Evolutionary conservation across 306 rosid species (phyloP), one percentile per base, ranked within the genome.

Genomic region (Senna tora): DNA sequence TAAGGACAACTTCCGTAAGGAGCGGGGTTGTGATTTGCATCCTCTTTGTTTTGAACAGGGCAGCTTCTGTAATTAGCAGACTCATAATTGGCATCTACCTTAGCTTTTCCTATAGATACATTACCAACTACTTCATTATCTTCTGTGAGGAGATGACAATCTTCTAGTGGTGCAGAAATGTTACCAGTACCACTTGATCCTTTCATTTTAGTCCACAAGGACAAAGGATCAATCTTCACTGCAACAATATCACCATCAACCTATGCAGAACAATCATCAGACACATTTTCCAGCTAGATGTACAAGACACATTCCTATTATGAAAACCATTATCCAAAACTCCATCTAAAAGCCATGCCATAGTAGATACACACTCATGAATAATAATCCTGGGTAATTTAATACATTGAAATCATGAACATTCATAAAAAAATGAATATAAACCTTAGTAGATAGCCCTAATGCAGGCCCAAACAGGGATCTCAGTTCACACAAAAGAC

Each of bases 211-310:
- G 87, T 80, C 97, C 97, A 93, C 49, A 67, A 74, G 34, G 87
- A 33, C 54, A 85, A 60, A 59, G 90, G 92, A 72, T 90, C 93
- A 74, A 88, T 49, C 84, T 69, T 87, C 21, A 93, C 55, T 13
- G 83, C 97, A 63, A 93, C 96, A 65, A 85, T 77, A 74, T 93
- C 98, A 46, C 98, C 97, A 79, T 93, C 97, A 80, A 90, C 84
- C 96, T 93, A 39, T 78, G 80, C 25, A 84, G 34, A 73, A 78
- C 36, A 25, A 25, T 25, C 75, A 63, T 71, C 20, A 73, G 74
- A 77, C 17, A 21, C 41, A 57, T 64, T 38, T 42, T 49, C 43
- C 33, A 58, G 67, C 19, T 19, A 61, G 33, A 67, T 12, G 52
- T 33, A 67, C 63, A 80, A 30, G 25, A 41, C 17, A 72, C 34